Evolutionary conservation across 1,284 basidiomycete genomes (phyloP).

Genomic region (Vanrija sp.): DNA sequence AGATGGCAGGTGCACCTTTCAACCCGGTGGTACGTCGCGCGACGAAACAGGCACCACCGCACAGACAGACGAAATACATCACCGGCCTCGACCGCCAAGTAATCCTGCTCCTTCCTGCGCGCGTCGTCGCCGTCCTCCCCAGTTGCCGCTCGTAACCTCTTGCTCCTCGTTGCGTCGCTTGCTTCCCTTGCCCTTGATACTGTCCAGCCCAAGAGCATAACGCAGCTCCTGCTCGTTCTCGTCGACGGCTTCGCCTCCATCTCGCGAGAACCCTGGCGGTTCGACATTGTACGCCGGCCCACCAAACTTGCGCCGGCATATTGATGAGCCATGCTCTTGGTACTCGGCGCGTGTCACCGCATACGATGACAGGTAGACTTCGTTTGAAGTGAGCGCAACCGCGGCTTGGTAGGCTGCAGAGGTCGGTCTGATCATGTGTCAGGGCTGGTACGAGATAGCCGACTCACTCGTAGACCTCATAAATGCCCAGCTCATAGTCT

Average conservation of each 20-base stretch:
- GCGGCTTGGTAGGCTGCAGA: constrained; percentile 69
- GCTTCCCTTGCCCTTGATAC: constrained; percentile 23
- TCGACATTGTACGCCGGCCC: constrained; percentile 38
- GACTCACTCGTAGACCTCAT: constrained; percentile 67
- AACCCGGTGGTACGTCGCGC: too few species aligned
- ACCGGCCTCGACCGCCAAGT: too few species aligned
- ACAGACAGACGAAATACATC: too few species aligned
- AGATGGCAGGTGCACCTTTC: too few species aligned
- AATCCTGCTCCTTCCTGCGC: constrained; percentile 11
- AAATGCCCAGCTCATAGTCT: constrained; percentile 68
- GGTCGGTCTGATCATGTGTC: constrained; percentile 57
- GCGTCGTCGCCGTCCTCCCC: constrained; percentile 40
- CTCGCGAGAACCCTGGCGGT: constrained; percentile 33
- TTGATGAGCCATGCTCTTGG: constrained; percentile 69
- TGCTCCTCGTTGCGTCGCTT: constrained; percentile 31
- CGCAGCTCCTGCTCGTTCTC: constrained; percentile 42
- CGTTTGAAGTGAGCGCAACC: constrained; percentile 57
- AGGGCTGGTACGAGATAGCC: background rate
- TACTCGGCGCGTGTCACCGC: constrained; percentile 75
- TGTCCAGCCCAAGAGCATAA: constrained; percentile 40
- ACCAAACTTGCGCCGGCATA: constrained; percentile 54
- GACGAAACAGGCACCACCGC: too few species aligned
- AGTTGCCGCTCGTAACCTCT: constrained; percentile 45
- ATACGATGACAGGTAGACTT: constrained; percentile 54
- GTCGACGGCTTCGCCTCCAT: constrained; percentile 21